Evolutionary conservation across 768 basidiomycete genomes (phyloP).

Genomic region (Leccinum subgranulosum): DNA sequence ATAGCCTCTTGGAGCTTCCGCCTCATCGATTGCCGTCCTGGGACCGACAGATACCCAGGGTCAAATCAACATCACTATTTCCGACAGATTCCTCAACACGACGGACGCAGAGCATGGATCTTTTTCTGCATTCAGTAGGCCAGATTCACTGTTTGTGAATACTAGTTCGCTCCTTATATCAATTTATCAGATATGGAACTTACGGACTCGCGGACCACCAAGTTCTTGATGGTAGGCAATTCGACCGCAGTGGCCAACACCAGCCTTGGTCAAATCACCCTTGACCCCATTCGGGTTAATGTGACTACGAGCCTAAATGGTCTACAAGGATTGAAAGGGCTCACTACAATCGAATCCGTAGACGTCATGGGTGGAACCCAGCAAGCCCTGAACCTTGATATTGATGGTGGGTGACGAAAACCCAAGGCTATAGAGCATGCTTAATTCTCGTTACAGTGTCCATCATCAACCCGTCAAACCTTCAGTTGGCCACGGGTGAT

Average conservation of each 20-base stretch:
- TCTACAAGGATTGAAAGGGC: constrained; percentile 55
- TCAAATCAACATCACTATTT: constrained; percentile 61
- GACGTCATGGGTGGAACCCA: constrained; percentile 65
- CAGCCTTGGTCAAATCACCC: constrained; percentile 62
- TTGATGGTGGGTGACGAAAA: constrained; percentile 43
- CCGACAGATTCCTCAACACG: constrained; percentile 47
- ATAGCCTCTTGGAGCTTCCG: constrained; percentile 61
- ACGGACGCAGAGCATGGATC: constrained; percentile 44
- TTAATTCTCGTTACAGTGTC: constrained; percentile 37
- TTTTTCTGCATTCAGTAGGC: constrained; percentile 61
- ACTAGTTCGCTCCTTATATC: background rate
- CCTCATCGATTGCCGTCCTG: constrained; percentile 53
- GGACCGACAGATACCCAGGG: constrained; percentile 56
- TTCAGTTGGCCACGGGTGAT: constrained; percentile 61
- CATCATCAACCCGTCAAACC: constrained; percentile 66
- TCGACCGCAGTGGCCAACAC: constrained; percentile 59
- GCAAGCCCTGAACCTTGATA: constrained; percentile 55
- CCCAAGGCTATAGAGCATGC: background rate
- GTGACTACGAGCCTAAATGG: constrained; percentile 61
- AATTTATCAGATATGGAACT: constrained; percentile 49
- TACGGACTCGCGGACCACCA: constrained; percentile 44
- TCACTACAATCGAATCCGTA: constrained; percentile 53
- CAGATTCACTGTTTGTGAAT: background rate
- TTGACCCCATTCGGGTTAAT: constrained; percentile 70
- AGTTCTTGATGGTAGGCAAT: constrained; percentile 58